Evolutionary conservation across 108 stramenopile species (phyloP), one percentile per base, ranked within the genome.

Genomic region (Nitzschia sp.): DNA sequence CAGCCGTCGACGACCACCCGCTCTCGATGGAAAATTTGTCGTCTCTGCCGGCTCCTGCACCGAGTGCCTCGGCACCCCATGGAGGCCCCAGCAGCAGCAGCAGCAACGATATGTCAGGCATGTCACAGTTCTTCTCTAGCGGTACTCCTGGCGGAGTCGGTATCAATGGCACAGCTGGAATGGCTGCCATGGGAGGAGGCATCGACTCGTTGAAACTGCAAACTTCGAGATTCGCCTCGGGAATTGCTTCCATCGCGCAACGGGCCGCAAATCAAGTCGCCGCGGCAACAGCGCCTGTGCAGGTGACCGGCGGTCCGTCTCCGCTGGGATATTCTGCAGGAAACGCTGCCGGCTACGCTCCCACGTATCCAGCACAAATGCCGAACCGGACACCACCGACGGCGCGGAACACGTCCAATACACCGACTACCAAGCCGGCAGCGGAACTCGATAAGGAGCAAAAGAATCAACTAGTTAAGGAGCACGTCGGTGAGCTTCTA

Each of bases 401-500:
- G n/a, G 57, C 45, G 41, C n/a, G 61, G 13, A 41, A 19, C 23
- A 38, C 44, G 15, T 22, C 33, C 16, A 15, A 17, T n/a, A 25
- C 16, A n/a, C 26, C 41, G n/a, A n/a, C 13, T 26, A 41, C 23
- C 23, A 9, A 17, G 4, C 36, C 60, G 1, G 6, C 5, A 15
- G 33, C 70, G 27, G 58, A 71, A 32, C 60, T 77, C 11, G 79
- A 80, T 48, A 78, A 74, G 29, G 78, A 81, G 35, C 82, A 84
- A 68, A 70, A 79, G 53, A 21, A 31, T 9, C 53, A 45, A 11
- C 68, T 84, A 0, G 32, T 87, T 8, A 25, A 64, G 41, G 60
- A 66, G 5, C 80, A 82, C 47, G 71, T 86, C 22, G 87, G 87
- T 17, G 53, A 63, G 4, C 50, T 91, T 34, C 64, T 94, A 5